Evolutionary conservation across 768 basidiomycete genomes (phyloP), one percentile per base, ranked within the genome.

Genomic region (Arthromyces matolae): DNA sequence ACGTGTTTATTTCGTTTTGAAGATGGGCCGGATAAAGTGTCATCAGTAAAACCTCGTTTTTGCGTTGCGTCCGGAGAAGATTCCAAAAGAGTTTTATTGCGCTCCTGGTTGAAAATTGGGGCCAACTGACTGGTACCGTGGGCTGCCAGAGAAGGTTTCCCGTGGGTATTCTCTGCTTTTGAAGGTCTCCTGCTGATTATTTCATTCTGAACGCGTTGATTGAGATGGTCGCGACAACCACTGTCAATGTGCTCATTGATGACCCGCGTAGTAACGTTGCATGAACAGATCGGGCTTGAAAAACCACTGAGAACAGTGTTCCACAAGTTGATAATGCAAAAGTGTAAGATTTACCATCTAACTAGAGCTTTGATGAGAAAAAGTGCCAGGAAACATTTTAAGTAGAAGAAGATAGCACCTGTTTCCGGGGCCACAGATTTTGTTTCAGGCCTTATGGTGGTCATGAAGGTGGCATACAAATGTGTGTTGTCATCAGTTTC

Each of bases 171-270:
- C 32, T 35, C 63, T 48, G 43, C 22, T 9, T 29, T 13, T 31
- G 51, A 33, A 28, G 55, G 47, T 41, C 31, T n/a, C 22, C 36
- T 19, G 20, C 48, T 8, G 50, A 51, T 39, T 46, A 25, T 47
- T 42, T 2, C 59, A 55, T 34, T 24, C 19, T 49, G 53, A 47
- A 18, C 54, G 41, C 6, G 59, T 42, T 8, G 48, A 22, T 45
- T 14, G 3, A 50, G 33, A 46, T 57, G 49, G 34, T 64, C 51
- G n/a, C 53, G 52, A 42, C 80, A 80, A 33, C 61, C 61, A 31
- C 65, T 72, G 54, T 83, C 80, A 14, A 83, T 61, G 44, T 83
- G 80, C 27, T 52, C 52, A 58, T 82, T 81, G 47, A 83, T 81
- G 47, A 60, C 49, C 34, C 52, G 53, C 36, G 71, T 67, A 19